Base-by-base conservation (phyloP, 768 basidiomycete species). In the Dacryopinax spathularia region DNA sequence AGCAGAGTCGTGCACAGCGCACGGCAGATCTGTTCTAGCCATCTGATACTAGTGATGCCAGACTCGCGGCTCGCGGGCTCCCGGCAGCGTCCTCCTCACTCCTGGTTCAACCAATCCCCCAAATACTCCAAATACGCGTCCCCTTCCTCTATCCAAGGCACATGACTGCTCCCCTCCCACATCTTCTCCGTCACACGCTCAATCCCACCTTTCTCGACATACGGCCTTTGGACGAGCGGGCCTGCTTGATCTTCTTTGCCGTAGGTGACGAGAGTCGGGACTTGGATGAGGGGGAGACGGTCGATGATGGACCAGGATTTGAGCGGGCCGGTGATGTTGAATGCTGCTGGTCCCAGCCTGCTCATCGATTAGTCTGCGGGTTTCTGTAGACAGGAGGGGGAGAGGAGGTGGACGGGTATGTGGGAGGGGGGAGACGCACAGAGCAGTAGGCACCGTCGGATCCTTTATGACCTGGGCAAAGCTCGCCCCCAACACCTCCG, bases 251-350 rank as follows among this genome's bases (percentile, higher is more conserved):
- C 69, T 44, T 69, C 63, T 22, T 22, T 62, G 34, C 69, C 68
- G 31, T 68, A 69, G 59, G 67, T 60, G 31, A 70, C 33, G 27
- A 69, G 63, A 34, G 65, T 68, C 9, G 69, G 67, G 22, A 62
- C 64, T 33, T 29, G 41, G 62, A 70, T 66, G 5, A 36, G 2
- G 64, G 41, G 61, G n/a, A 69, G 61, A n/a, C 63, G 61, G 20
- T 59, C 62, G 27, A 64, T 44, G 36, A 69, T 60, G 41, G 56
- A 60, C 64, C 63, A 68, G 15, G 62, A 63, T 48, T 68, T 68
- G 34, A 70, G 67, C 0, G 20, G 43, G 33, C 69, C 69, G 22
- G 29, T n/a, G 39, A 61, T 36, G 39, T 41, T 20, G 41, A 66
- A 61, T 60, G 64, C 65, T 16, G 35, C 34, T 22, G 63, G 63